Evolutionary conservation across 2,329 filamentous ascomycete species (phyloP).

Genomic region (Thielaviopsis musarum): DNA sequence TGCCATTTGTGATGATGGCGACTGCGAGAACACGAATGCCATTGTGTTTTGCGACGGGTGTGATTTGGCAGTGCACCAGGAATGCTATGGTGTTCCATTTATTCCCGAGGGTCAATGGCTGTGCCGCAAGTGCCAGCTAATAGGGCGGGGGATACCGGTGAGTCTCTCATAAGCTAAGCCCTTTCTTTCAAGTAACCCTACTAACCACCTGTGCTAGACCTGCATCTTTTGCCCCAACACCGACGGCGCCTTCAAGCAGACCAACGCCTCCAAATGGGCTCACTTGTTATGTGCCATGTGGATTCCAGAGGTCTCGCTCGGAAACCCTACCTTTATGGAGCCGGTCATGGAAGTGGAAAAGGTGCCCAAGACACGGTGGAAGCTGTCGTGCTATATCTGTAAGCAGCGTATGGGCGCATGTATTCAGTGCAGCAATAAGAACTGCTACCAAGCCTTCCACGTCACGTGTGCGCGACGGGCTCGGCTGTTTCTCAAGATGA

Average conservation of each 20-base stretch:
- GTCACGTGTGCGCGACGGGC: slow-evolving; percentile 87
- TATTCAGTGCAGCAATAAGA: slow-evolving; percentile 96
- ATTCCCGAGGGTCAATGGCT: slow-evolving; percentile 98
- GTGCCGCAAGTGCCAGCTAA: slow-evolving; percentile 89
- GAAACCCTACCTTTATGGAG: slow-evolving; percentile 95
- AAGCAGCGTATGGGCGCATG: slow-evolving; percentile 95
- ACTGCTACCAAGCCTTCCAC: slow-evolving; percentile 92
- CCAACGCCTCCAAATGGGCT: slow-evolving; percentile 89
- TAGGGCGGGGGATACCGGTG: slow-evolving; percentile 76
- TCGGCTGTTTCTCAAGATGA: slow-evolving; percentile 88
- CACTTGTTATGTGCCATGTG: slow-evolving; percentile 94
- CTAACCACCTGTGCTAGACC: slow-evolving; percentile 31
- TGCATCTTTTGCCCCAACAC: slow-evolving; percentile 98
- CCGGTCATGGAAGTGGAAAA: slow-evolving; percentile 97
- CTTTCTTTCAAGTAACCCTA: background rate
- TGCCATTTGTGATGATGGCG: slow-evolving; percentile 95
- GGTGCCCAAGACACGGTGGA: slow-evolving; percentile 89
- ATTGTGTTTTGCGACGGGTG: slow-evolving; percentile 99
- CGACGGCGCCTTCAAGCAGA: slow-evolving; percentile 96
- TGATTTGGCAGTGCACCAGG: slow-evolving; percentile 92
- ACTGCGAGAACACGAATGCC: slow-evolving; percentile 97
- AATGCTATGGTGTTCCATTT: slow-evolving; percentile 96
- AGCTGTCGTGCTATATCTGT: slow-evolving; percentile 87
- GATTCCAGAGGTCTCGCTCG: slow-evolving; percentile 93
- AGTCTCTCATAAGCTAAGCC: slow-evolving; percentile 19